phyloP scores from a whole-genome alignment of 208 protist species.

The Trypanosoma conorhini region DNA sequence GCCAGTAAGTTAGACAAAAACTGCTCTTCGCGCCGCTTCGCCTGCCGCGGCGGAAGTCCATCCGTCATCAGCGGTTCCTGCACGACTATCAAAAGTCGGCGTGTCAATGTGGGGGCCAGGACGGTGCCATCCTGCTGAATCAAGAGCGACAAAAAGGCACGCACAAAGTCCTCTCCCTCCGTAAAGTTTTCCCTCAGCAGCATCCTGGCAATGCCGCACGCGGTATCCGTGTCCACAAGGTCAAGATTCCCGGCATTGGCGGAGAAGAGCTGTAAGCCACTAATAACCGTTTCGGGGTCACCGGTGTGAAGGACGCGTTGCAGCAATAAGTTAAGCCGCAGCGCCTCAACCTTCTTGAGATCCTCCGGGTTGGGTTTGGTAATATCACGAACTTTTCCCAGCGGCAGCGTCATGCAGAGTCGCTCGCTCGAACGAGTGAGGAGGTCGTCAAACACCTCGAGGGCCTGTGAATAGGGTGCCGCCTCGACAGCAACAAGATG shows the following conservation, averaged over 20 bases:
- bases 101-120: constrained; percentile 36
- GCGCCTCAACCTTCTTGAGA: constrained; percentile 61
- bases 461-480: constrained; percentile 19
- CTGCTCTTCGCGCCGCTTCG: constrained; percentile 54
- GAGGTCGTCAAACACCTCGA: constrained; percentile 37
- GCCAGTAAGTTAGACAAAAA: constrained; percentile 64
- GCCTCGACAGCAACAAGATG: constrained; percentile 20
- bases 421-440: constrained; percentile 47
- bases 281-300: constrained; percentile 47
- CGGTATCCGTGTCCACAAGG: constrained; percentile 71
- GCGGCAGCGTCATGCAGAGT: constrained; percentile 49
- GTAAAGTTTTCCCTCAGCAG: constrained; percentile 52
- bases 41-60: constrained; percentile 33
- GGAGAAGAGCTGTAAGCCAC: constrained; percentile 57
- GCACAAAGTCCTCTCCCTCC: constrained; percentile 74
- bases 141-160: constrained; percentile 56
- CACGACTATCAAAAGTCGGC: constrained; percentile 58
- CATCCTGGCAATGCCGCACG: constrained; percentile 55
- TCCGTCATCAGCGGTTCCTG: constrained; percentile 75
- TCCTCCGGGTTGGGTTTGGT: constrained; percentile 46
- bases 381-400: constrained; percentile 47
- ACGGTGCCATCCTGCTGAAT: constrained; percentile 33
- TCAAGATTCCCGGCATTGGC: constrained; percentile 70
- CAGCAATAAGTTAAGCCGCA: constrained; percentile 74
- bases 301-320: constrained; percentile 54